A percentile compares a stretch with the other conserved stretches of the same genome.
Evolutionary conservation across 192 early-diverging fungal genomes (phyloP).

Genomic region (Rhizoclosmatium globosum): DNA sequence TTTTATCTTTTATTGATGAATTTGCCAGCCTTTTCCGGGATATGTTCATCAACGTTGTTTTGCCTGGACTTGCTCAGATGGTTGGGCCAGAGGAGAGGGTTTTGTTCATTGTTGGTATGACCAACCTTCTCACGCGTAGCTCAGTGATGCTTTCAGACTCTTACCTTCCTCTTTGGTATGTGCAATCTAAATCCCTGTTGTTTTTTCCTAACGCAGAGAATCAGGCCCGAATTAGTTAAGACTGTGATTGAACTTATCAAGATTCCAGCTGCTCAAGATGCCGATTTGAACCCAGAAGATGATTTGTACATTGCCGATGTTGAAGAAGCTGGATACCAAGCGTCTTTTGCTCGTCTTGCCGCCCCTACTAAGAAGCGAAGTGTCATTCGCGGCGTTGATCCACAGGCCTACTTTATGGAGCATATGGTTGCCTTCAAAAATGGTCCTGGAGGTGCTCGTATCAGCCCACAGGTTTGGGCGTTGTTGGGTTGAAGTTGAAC

Average conservation of each 20-base stretch:
- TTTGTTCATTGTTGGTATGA: constrained; percentile 69
- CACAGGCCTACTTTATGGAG: constrained; percentile 60
- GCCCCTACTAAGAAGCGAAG: constrained; percentile 69
- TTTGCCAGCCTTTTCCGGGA: constrained; percentile 64
- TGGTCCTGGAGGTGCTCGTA: constrained; percentile 11
- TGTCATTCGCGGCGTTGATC: constrained; percentile 61
- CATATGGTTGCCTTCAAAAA: constrained; percentile 30
- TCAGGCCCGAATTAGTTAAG: constrained; percentile 60
- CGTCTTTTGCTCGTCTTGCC: constrained; percentile 80
- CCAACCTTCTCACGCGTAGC: constrained; percentile 66
- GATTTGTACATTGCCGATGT: constrained; percentile 66
- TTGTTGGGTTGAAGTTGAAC: not conserved
- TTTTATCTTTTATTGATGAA: constrained; percentile 12
- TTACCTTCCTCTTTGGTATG: constrained; percentile 57
- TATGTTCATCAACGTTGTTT: constrained; percentile 67
- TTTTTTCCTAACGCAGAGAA: constrained; percentile 14
- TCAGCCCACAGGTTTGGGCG: constrained; percentile 12
- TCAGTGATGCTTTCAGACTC: constrained; percentile 60
- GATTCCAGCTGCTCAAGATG: constrained; percentile 56
- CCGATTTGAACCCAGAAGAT: constrained; percentile 41
- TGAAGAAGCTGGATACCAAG: constrained; percentile 85
- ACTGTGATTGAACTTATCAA: constrained; percentile 67
- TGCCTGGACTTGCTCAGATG: constrained; percentile 71
- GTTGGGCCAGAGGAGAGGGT: constrained; percentile 67
- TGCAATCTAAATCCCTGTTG: constrained; percentile 24